Conservation (phyloP, 345 rosid species). For the Turritis glabra region DNA sequence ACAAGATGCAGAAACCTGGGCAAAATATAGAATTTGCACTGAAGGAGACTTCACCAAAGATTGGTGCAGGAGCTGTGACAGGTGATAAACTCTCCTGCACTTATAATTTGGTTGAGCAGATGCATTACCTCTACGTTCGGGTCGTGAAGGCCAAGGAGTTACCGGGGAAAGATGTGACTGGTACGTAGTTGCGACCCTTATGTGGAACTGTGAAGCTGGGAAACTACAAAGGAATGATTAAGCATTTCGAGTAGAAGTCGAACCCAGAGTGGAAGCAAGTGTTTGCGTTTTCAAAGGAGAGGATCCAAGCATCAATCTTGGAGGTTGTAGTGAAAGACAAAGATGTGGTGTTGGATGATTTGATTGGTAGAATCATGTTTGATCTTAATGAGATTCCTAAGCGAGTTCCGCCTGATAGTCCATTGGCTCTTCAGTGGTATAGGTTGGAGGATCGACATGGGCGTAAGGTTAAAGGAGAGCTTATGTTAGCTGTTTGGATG, state of each 20-base stretch:
- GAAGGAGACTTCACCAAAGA: conserved; percentile 93
- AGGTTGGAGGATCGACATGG: conserved; percentile 79
- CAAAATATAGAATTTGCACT: conserved; percentile 70
- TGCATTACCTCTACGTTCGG: conserved; percentile 92
- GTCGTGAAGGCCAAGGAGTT: conserved; percentile 91
- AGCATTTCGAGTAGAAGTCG: conserved; percentile 88
- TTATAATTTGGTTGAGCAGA: conserved; percentile 97
- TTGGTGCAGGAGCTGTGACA: conserved; percentile 68
- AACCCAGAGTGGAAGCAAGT: conserved; percentile 96
- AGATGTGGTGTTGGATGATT: conserved; percentile 73
- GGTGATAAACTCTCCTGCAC: conserved; percentile 86
- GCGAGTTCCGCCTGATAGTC: conserved; percentile 92
- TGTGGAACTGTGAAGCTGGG: conserved; percentile 91
- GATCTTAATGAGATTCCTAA: conserved; percentile 88
- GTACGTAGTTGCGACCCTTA: conserved; percentile 91
- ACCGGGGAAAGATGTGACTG: conserved; percentile 77
- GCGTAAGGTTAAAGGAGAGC: conserved; percentile 72
- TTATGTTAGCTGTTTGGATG: conserved; percentile 99
- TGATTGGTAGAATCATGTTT: conserved; percentile 69
- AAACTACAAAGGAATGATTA: conserved; percentile 82
- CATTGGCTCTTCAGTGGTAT: conserved; percentile 97
- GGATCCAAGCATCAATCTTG: conserved; percentile 79
- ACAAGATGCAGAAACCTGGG: conserved; percentile 81
- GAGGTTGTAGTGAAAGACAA: conserved; percentile 88
- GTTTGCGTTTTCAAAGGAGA: conserved; percentile 94